Percentiles rank a stretch among this genome's conserved stretches.
phyloP scores from a whole-genome alignment of 306 rosid genomes.

The Datisca glomerata region DNA sequence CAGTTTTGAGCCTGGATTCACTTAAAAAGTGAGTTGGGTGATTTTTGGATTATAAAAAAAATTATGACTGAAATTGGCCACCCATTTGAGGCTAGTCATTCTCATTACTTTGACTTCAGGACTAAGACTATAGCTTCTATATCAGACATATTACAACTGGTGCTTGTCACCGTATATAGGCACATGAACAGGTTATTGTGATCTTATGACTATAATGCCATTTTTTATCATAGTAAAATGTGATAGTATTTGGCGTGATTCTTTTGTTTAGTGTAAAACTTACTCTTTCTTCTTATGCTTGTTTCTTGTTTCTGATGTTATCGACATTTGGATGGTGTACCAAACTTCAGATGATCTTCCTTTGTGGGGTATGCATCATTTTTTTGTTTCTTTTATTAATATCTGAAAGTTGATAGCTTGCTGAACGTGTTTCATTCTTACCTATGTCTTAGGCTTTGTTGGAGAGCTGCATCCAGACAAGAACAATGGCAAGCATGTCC shows the following conservation, averaged over 20 bases:
- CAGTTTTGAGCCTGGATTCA: background rate
- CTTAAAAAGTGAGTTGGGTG: background rate
- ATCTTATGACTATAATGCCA: too few species aligned
- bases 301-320: slow-evolving; percentile 20
- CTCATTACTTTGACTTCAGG: too few species aligned
- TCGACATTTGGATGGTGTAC: slow-evolving; percentile 22
- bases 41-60: too few species aligned
- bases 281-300: slow-evolving; percentile 18
- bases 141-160: too few species aligned
- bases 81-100: too few species aligned
- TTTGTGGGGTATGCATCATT: slow-evolving; percentile 70
- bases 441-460: slow-evolving; percentile 59
- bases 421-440: slow-evolving; percentile 4
- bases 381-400: background rate
- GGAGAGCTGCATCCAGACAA: slow-evolving; percentile 77
- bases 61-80: too few species aligned
- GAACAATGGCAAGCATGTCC: slow-evolving; percentile 74
- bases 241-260: too few species aligned
- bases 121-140: too few species aligned
- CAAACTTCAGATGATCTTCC: slow-evolving; percentile 88
- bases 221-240: too few species aligned
- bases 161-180: too few species aligned
- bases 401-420: background rate
- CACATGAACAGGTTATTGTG: too few species aligned
- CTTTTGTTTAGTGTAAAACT: slow-evolving; percentile 18